Percentiles rank a stretch among this genome's conserved stretches.
Conservation (phyloP, 2,329 filamentous ascomycete species). For the Fusarium siculi region DNA sequence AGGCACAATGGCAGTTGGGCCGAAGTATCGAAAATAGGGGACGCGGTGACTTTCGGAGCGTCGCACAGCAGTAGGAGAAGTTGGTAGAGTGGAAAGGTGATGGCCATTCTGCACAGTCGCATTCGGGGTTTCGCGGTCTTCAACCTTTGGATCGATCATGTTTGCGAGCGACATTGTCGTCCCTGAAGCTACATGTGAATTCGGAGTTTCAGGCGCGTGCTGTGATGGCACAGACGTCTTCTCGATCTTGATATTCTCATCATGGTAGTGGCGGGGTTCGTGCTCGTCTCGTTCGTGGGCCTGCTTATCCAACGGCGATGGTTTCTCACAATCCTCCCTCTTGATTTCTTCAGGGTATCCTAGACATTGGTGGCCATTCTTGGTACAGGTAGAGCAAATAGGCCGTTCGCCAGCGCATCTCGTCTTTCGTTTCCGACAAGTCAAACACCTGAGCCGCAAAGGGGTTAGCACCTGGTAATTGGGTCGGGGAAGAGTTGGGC, state of each 20-base stretch:
- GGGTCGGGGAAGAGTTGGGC: neutral
- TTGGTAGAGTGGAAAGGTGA: slow-evolving; percentile 14
- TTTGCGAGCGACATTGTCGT: slow-evolving; percentile 15
- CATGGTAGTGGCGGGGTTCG: slow-evolving; percentile 46
- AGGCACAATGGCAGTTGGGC: slow-evolving; percentile 88
- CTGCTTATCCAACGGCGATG: slow-evolving; percentile 4
- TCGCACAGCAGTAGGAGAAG: slow-evolving; percentile 58
- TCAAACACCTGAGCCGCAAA: slow-evolving; percentile 39
- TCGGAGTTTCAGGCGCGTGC: slow-evolving; percentile 18
- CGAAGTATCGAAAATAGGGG: slow-evolving; percentile 91
- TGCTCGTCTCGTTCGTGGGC: slow-evolving; percentile 38
- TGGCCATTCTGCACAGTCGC: slow-evolving; percentile 11
- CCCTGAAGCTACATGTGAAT: slow-evolving; percentile 8
- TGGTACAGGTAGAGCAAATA: slow-evolving; percentile 76
- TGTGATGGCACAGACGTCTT: slow-evolving; percentile 24
- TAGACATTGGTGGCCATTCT: slow-evolving; percentile 75
- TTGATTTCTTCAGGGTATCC: slow-evolving; percentile 70
- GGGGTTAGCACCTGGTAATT: slow-evolving; percentile 28
- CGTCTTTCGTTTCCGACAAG: slow-evolving; percentile 80
- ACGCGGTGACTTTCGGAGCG: slow-evolving; percentile 72
- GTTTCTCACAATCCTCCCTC: slow-evolving; percentile 52
- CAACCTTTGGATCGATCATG: slow-evolving; percentile 23
- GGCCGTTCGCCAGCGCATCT: slow-evolving; percentile 79
- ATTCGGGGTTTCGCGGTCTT: slow-evolving; percentile 7
- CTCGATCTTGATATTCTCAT: slow-evolving; percentile 52